Base-by-base conservation (phyloP, 148 eudicot genomes). In the Camellia lanceoleosa region DNA sequence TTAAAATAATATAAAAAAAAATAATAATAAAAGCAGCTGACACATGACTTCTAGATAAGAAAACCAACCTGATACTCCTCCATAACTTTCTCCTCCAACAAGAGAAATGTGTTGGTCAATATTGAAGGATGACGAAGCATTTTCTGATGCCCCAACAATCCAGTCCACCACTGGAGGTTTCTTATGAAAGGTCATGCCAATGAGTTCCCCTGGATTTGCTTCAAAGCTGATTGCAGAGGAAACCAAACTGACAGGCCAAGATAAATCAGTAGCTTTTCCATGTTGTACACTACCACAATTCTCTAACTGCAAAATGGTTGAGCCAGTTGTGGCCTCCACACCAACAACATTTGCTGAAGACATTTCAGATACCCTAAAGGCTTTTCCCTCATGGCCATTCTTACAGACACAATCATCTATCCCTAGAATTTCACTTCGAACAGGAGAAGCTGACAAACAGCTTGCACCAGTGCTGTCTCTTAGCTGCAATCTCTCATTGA, bases 181-280 rank as follows among this genome's bases (percentile, higher is more conserved):
- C 89, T 54, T 85, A 80, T 84, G 60, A 71, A 90, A 87, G 80
- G 88, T 85, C 92, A 90, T 84, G 76, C 85, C 82, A 63, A 82
- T 62, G 56, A 82, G 82, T 62, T 84, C 77, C 68, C 46, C 5
- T 41, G 75, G 47, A 49, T 85, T 80, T 13, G 68, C 83, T 84
- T 76, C 87, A 74, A 77, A 20, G 60, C 65, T 49, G 23, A 75
- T 72, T 78, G 16, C 59, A 43, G 78, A 42, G 73, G 81, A 75
- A 68, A 71, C 74, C n/a, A 20, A 77, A 60, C 66, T 77, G 44
- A 19, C 46, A 47, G 82, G 67, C 16, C 59, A 60, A 74, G 71
- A 76, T 56, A 78, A 16, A 61, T 47, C 44, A 15, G 68, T 68
- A 23, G 5, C 51, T 60, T 51, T 47, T 66, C 60, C 71, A 44